Evolutionary conservation across 352 stramenopile genomes (phyloP), one percentile per base, ranked within the genome.

Genomic region (Aphanomyces cochlioides): DNA sequence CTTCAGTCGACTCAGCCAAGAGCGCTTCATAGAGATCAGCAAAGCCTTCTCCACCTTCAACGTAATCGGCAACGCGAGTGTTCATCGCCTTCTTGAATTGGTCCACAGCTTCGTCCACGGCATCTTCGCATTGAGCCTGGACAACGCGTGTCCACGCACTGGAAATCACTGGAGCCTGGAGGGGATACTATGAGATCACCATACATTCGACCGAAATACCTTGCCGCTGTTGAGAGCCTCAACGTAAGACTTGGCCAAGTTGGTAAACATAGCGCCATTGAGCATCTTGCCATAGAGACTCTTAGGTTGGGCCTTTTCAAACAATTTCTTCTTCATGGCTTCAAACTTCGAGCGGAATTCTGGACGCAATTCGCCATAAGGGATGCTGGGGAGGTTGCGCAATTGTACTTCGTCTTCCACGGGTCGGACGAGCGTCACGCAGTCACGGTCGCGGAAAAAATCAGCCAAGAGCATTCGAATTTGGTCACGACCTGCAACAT

Each of bases 101-200:
- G 61, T 83, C 78, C 1, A 96, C 73, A 2, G 88, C 84, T 15
- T 89, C 82, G 39, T 89, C 76, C 7, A 94, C 78, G 12, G 87
- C 89, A 66, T 96, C 87, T 53, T 91, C 77, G 72, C 85, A 96
- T 66, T 94, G 86, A 5, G 79, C 78, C 71, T 96, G 86, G 38
- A 95, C 85, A 1, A 97, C 89, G 39, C 87, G 86, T 58, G 83
- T 93, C 87, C 90, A 97, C 1, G 90, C 90, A 66, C 83, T 96
- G 4, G 86, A 93, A 67, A 97, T 96, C 56, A 93, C 87, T 0
- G 89, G 89, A 7, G 83, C 82, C 64, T 70, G 39, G 6, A 19
- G 3, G 19, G 7, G 1, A 57, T 10, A 56, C 13, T 7, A 50
- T 66, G 7, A 66, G 8, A 34, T 34, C 15, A 13, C 2, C 36